phyloP scores from a whole-genome alignment of 768 basidiomycete species.

The Mycena floridula region DNA sequence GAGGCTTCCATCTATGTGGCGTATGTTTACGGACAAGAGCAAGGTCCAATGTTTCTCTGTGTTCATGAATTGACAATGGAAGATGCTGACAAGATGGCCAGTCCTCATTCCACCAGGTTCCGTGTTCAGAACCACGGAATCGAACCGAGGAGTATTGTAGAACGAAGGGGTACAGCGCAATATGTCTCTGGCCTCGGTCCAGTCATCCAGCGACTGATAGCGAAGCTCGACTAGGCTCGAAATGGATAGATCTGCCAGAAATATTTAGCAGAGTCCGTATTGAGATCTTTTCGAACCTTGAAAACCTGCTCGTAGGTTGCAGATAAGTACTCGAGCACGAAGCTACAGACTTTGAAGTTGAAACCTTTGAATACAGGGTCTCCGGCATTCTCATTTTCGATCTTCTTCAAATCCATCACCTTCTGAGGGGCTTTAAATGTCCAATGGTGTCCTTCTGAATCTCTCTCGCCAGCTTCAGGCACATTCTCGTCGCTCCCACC shows the following conservation, averaged over 20 bases:
- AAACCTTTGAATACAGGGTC: background rate
- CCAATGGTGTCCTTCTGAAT: background rate
- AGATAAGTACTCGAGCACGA: conserved; percentile 1
- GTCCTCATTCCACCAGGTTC: background rate
- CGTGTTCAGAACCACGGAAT: conserved; percentile 6
- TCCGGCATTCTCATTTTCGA: background rate
- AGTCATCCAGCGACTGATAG: conserved; percentile 11
- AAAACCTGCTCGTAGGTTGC: background rate
- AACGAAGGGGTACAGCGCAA: conserved; percentile 7
- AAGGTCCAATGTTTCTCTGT: background rate
- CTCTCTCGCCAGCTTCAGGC: conserved; percentile 2
- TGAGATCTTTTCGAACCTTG: background rate
- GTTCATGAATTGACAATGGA: background rate
- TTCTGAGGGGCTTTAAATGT: background rate
- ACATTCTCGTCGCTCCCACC: background rate
- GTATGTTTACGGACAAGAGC: conserved; percentile 2
- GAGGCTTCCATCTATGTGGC: conserved; percentile 1
- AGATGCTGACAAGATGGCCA: background rate
- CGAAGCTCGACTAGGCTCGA: conserved; percentile 5
- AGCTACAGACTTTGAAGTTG: conserved; percentile 2
- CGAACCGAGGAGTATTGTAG: conserved; percentile 3
- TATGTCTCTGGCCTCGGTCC: conserved; percentile 9
- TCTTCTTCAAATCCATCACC: background rate
- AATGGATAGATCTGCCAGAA: conserved; percentile 5
- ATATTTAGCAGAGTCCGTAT: background rate